Percentiles rank a stretch among this genome's conserved stretches.
Evolutionary conservation across 1,284 basidiomycete genomes (phyloP).

Genomic region (Pseudozyma pruni): DNA sequence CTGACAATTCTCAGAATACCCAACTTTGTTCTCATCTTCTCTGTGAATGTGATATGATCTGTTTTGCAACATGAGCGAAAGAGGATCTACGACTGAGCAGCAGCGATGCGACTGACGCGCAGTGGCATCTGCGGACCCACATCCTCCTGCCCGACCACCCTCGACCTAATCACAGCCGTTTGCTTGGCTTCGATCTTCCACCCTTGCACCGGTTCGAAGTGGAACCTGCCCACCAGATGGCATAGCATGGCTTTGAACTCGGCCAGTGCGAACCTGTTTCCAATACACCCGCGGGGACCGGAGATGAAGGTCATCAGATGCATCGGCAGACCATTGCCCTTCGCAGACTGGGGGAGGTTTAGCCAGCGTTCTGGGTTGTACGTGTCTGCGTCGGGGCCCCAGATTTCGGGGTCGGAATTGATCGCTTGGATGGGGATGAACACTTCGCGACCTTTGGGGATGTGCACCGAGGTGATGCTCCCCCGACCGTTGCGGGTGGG

Average conservation of each 20-base stretch:
- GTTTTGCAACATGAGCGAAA: too few species aligned
- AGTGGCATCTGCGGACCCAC: conserved; percentile 56
- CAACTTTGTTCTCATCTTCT: neutral
- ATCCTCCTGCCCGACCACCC: conserved; percentile 52
- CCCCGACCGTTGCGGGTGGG: conserved; percentile 35
- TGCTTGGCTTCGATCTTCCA: conserved; percentile 58
- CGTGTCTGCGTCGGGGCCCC: conserved; percentile 52
- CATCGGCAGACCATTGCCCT: conserved; percentile 36
- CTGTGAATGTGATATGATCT: neutral
- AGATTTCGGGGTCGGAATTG: conserved; percentile 39
- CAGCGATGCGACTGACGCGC: conserved; percentile 24
- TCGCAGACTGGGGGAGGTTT: conserved; percentile 35
- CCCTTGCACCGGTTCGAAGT: conserved; percentile 43
- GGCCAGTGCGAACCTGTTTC: conserved; percentile 56
- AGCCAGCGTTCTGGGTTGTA: conserved; percentile 62
- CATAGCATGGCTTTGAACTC: conserved; percentile 63
- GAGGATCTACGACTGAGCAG: neutral
- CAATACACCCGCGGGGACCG: conserved; percentile 61
- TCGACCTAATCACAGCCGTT: conserved; percentile 34
- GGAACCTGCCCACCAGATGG: conserved; percentile 46
- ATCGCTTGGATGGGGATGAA: conserved; percentile 56
- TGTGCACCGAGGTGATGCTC: conserved; percentile 49
- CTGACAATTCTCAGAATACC: conserved; percentile 41
- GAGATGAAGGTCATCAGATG: conserved; percentile 58
- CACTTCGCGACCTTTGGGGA: conserved; percentile 49